phyloP scores from a whole-genome alignment of 192 early-diverging fungal genomes.

The Pilobolus umbonatus region DNA sequence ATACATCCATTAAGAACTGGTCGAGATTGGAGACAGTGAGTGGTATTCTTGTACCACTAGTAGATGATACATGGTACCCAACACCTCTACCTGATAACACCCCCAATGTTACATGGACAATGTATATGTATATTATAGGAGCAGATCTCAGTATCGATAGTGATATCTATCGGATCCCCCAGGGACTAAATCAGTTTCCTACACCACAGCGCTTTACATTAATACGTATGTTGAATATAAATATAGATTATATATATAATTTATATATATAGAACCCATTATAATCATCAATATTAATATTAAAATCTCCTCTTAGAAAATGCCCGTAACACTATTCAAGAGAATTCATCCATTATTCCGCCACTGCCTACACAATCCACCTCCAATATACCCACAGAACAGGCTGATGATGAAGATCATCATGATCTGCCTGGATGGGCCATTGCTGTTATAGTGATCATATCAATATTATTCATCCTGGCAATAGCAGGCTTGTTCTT shows the following conservation, averaged over 20 bases:
- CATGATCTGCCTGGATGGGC: constrained; percentile 23
- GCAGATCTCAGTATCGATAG: constrained; percentile 5
- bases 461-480: constrained; percentile 11
- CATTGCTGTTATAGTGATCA: constrained; percentile 33
- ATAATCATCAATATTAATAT: background rate
- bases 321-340: constrained; percentile 14
- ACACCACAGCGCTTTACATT: constrained; percentile 15
- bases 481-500: constrained; percentile 17
- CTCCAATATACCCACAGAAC: background rate
- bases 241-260: background rate
- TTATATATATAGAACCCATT: too few species aligned
- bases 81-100: constrained; percentile 14
- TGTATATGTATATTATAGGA: constrained; percentile 25
- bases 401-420: background rate
- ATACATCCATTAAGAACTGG: constrained; percentile 22
- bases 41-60: constrained; percentile 8
- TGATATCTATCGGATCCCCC: constrained; percentile 6
- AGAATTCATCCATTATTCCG: background rate
- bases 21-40: constrained; percentile 1
- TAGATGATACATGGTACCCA: constrained; percentile 30
- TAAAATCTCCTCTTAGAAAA: constrained; percentile 21
- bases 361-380: background rate
- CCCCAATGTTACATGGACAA: constrained; percentile 9
- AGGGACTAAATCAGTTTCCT: constrained; percentile 11
- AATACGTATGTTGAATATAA: constrained; percentile 18